Conservation (phyloP, 345 rosid species). For the Salix suchowensis region DNA sequence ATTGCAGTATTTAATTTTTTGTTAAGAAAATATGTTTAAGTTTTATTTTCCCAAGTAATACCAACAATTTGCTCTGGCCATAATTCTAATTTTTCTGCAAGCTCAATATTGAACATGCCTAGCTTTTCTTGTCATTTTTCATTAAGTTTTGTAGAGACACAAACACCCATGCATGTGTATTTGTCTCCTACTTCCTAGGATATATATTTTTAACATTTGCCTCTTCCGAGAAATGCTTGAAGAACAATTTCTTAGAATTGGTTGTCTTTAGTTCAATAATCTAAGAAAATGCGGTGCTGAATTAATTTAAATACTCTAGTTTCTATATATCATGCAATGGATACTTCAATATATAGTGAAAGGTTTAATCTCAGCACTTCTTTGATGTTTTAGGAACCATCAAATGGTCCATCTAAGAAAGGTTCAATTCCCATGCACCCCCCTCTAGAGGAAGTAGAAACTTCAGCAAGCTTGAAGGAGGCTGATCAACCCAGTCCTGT, state of each 20-base stretch:
- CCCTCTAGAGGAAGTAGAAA: constrained; percentile 40
- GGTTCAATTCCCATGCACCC: constrained; percentile 27
- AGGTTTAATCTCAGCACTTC: not conserved
- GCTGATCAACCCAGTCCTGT: constrained; percentile 93
- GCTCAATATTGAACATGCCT: not conserved
- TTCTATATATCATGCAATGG: not conserved
- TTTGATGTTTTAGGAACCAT: constrained; percentile 48
- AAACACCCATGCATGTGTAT: not conserved
- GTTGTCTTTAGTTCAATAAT: not conserved
- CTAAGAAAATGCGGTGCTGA: not conserved
- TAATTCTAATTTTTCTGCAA: not conserved
- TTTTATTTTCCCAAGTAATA: not conserved
- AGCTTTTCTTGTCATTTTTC: not conserved
- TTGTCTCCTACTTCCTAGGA: not conserved
- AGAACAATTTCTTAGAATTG: not conserved
- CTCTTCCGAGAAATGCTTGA: not conserved
- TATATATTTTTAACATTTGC: not conserved
- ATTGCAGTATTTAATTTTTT: not conserved
- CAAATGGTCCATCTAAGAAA: constrained; percentile 32
- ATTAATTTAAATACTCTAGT: not conserved
- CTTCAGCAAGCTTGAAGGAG: constrained; percentile 63
- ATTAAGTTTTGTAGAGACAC: not conserved
- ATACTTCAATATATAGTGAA: not conserved
- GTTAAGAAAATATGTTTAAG: not conserved
- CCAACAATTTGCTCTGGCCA: not conserved